Evolutionary conservation across 768 basidiomycete genomes (phyloP).

Genomic region (Rhizopogon vulgaris): DNA sequence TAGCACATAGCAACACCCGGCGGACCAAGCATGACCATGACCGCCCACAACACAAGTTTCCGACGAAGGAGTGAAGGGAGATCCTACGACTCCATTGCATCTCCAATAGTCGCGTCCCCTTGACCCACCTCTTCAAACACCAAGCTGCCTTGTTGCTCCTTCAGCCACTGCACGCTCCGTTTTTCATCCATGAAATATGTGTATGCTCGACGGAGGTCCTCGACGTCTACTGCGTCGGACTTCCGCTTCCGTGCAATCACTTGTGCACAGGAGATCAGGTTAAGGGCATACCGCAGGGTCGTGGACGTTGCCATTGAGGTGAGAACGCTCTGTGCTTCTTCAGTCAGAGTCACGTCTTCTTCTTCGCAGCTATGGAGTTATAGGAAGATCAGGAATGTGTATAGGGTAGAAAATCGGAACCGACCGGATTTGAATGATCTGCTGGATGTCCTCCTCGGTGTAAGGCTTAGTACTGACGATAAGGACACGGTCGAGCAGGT

Average conservation of each 20-base stretch:
- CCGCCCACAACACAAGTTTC: background rate
- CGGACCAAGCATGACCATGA: too few relatives aligned
- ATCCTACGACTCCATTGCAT: conserved; percentile 30
- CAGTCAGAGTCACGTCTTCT: conserved; percentile 83
- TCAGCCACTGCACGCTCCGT: conserved; percentile 85
- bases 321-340: conserved; percentile 71
- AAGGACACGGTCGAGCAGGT: conserved; percentile 89
- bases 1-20: background rate
- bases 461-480: conserved; percentile 95
- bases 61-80: background rate
- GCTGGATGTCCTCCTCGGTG: conserved; percentile 71
- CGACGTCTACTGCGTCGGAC: conserved; percentile 71
- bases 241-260: conserved; percentile 83
- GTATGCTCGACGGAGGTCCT: conserved; percentile 82
- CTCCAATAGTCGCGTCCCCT: conserved; percentile 26
- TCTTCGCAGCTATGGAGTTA: conserved; percentile 66
- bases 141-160: conserved; percentile 71
- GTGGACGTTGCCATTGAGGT: conserved; percentile 86
- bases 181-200: conserved; percentile 92
- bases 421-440: conserved; percentile 91
- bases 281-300: conserved; percentile 89
- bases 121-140: conserved; percentile 58
- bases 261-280: conserved; percentile 90
- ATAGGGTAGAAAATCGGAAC: background rate
- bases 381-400: conserved; percentile 4